phyloP scores from a whole-genome alignment of 805 yeast genomes.

The Blastobotrys peoriensis region DNA sequence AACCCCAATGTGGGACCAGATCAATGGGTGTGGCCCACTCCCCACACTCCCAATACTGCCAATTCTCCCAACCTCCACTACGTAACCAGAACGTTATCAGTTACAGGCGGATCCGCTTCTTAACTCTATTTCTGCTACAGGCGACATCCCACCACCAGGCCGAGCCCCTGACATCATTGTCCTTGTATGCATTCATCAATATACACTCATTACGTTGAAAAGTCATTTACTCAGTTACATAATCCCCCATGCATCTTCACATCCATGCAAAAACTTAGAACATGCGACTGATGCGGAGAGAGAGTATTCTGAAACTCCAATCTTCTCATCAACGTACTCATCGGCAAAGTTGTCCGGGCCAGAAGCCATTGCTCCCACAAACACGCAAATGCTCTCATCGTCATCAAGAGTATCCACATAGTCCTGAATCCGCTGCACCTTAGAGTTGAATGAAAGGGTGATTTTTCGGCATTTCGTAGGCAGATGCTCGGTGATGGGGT shows the following conservation, averaged over 20 bases:
- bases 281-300: constrained; percentile 97
- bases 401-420: constrained; percentile 72
- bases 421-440: constrained; percentile 81
- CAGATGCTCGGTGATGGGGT: constrained; percentile 93
- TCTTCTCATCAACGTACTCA: constrained; percentile 92
- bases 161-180: no score
- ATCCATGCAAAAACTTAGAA: constrained; percentile 96
- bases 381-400: constrained; percentile 93
- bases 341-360: constrained; percentile 97
- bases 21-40: no score
- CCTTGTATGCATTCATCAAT: no score
- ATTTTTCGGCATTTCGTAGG: constrained; percentile 94
- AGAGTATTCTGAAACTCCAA: constrained; percentile 93
- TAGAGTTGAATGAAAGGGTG: constrained; percentile 89
- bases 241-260: constrained; percentile 97
- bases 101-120: no score
- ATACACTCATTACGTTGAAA: no score
- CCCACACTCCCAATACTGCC: no score
- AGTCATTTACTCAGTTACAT: no score
- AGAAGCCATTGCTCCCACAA: constrained; percentile 99
- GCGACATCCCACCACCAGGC: no score
- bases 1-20: no score
- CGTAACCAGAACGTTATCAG: no score
- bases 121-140: no score
- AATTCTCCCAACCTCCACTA: no score